Conservation (phyloP, 257 asterid species). For the Nicotiana obtusifolia region DNA sequence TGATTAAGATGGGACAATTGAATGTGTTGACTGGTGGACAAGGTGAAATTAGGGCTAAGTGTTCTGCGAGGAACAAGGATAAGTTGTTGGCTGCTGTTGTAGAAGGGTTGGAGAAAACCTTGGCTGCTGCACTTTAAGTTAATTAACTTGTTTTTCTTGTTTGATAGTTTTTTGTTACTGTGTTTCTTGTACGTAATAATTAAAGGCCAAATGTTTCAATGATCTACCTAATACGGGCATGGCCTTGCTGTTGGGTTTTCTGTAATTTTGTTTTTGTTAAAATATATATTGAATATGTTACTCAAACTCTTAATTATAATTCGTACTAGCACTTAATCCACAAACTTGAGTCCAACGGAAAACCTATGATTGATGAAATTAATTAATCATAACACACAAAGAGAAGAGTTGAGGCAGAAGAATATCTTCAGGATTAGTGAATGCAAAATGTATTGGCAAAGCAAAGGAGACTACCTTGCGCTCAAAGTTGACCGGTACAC, state of each 20-base stretch:
- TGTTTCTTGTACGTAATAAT: background rate
- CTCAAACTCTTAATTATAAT: too few species aligned
- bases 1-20: conserved; percentile 13
- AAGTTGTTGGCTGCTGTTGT: background rate
- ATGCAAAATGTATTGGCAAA: conserved; percentile 98
- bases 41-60: conserved; percentile 13
- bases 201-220: background rate
- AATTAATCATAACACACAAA: too few species aligned
- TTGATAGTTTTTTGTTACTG: background rate
- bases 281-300: too few species aligned
- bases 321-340: too few species aligned
- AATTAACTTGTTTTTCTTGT: background rate
- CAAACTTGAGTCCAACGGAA: too few species aligned
- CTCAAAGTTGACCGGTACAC: too few species aligned
- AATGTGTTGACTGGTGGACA: background rate
- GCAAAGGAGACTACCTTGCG: conserved; percentile 88
- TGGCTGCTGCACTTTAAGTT: background rate
- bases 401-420: too few species aligned
- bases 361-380: too few species aligned
- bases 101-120: background rate
- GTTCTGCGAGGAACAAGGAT: background rate
- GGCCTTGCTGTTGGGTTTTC: background rate
- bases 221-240: background rate
- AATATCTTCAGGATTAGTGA: conserved; percentile 84
- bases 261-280: background rate